Evolutionary conservation across 78 protist species (phyloP), one percentile per base, ranked within the genome.

Genomic region (Dictyostelium purpureum): DNA sequence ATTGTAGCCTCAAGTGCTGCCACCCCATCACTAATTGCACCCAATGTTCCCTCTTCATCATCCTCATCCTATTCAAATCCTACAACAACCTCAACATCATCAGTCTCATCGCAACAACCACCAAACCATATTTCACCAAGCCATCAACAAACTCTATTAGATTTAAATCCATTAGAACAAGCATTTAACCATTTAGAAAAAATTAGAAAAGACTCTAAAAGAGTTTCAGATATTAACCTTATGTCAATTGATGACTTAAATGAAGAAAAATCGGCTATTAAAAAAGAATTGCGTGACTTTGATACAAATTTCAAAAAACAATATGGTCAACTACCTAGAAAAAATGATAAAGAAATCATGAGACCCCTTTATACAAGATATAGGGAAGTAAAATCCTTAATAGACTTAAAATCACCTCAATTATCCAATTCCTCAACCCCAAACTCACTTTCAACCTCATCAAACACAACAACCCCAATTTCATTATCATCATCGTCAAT

Each of bases 361-460:
- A 54, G 94, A 79, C 94, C 94, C 24, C 78, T 89, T 11, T 89
- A 89, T 24, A 70, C 45, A n/a, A 56, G 94, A 40, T 89, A 89
- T 35, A 54, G 94, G 19, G 94, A 75, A 35, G 79, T 89, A 18
- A 89, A 89, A 56, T 9, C 79, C 0, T 19, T 77, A 26, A 73
- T 85, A 0, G 91, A 85, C 5, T 7, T 24, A 10, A 38, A 74
- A 37, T 49, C 42, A 26, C 51, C 56, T 24, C 14, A n/a, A 42
- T n/a, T n/a, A n/a, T n/a, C n/a, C n/a, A n/a, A 56, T 16, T 19
- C 31, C 24, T 1, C 18, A 42, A 19, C 21, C 14, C 43, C 77
- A 10, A 24, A 31, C 18, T 5, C 6, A 19, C 16, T 31, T 18
- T 19, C 19, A 12, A 2, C 51, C 4, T 38, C 57, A 42, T 70